Conservation (phyloP, 1,139 yeast genomes). For the Debaryomyces nepalensis region DNA sequence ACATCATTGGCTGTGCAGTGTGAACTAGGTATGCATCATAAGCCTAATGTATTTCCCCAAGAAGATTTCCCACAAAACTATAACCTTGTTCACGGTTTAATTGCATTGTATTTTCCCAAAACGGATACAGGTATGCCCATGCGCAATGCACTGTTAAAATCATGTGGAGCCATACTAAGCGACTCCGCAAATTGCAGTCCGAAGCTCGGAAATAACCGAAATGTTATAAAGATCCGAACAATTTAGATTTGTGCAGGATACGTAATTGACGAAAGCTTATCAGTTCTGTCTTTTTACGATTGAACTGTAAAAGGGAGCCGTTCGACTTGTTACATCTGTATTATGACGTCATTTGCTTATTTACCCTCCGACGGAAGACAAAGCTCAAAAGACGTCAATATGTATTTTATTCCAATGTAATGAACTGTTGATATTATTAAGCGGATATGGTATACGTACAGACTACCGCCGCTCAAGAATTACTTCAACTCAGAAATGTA, state of each 20-base stretch:
- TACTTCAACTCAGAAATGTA: too few species aligned
- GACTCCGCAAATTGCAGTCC: slow-evolving; percentile 4
- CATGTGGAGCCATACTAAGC: neutral
- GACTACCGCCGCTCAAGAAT: too few species aligned
- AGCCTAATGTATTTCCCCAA: slow-evolving; percentile 2
- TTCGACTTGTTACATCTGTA: neutral
- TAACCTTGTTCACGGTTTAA: slow-evolving; percentile 1
- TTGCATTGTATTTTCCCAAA: slow-evolving; percentile 2
- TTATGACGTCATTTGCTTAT: neutral
- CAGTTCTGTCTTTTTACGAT: too few species aligned
- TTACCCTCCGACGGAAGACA: neutral
- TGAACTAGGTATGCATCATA: slow-evolving; percentile 2
- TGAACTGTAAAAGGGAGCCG: too few species aligned
- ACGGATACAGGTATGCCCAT: neutral
- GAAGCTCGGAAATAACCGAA: neutral
- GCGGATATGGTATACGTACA: too few species aligned
- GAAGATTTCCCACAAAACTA: neutral
- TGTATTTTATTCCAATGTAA: neutral
- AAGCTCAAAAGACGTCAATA: neutral
- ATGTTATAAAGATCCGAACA: neutral
- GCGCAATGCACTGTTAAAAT: neutral
- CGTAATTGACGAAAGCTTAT: slow-evolving; percentile 4
- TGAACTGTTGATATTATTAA: neutral
- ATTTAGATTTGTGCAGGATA: neutral
- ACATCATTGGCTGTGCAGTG: neutral